phyloP scores from a whole-genome alignment of 1,284 basidiomycete species.

The Apiotrichum veenhuisii region DNA sequence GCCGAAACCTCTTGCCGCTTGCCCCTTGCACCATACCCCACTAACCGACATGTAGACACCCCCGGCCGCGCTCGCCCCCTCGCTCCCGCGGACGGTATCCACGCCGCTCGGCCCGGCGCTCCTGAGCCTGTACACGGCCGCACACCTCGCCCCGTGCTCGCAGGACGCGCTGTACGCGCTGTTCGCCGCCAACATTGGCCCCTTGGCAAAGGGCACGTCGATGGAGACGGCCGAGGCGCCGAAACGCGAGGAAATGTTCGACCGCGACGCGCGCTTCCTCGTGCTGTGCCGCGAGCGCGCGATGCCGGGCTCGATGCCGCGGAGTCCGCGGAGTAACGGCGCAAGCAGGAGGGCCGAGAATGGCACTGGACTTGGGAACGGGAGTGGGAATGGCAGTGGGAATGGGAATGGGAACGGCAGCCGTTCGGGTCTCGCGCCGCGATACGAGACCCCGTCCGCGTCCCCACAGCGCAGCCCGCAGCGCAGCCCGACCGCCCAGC shows the following conservation, averaged over 20 bases:
- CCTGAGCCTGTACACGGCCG: slow-evolving; percentile 15
- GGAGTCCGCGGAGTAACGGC: background rate
- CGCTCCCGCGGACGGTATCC: slow-evolving; percentile 13
- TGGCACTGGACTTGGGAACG: slow-evolving; percentile 1
- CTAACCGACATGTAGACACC: background rate
- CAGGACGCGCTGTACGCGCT: slow-evolving; percentile 30
- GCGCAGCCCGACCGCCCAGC: background rate
- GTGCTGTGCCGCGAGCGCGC: slow-evolving; percentile 7
- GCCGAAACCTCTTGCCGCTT: background rate
- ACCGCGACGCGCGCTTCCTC: slow-evolving; percentile 34
- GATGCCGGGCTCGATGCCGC: slow-evolving; percentile 23
- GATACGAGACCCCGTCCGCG: background rate
- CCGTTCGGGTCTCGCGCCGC: background rate
- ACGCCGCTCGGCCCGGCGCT: slow-evolving; percentile 1
- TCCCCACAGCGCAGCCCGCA: background rate
- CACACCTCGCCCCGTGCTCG: slow-evolving; percentile 10
- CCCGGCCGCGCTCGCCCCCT: slow-evolving; percentile 17
- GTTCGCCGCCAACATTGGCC: slow-evolving; percentile 38
- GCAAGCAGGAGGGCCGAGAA: too few relatives aligned
- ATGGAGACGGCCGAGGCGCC: slow-evolving; percentile 24
- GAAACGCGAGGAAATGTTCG: slow-evolving; percentile 45
- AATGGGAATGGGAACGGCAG: background rate
- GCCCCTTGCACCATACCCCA: background rate
- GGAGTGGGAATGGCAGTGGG: background rate
- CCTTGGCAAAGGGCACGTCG: slow-evolving; percentile 25